These are phyloP conservation scores for Croton laevigatus DNA, from an alignment of 441 rosid species.

Conservation along the genomic window DNA sequence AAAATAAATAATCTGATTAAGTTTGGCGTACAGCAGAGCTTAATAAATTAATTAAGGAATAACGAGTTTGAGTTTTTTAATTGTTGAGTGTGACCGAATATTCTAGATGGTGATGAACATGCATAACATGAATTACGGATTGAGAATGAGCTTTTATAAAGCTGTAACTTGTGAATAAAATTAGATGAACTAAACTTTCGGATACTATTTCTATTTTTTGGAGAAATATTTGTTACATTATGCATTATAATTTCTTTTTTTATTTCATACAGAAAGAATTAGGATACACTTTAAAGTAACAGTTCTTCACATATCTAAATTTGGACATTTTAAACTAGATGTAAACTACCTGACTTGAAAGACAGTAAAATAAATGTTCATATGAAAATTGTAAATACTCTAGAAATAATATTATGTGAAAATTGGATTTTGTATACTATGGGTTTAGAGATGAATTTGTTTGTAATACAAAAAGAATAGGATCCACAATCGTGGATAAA, in stretches of 20 bases:
- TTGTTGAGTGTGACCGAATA: background rate
- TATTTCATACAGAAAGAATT: too few species aligned
- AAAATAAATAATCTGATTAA: too few species aligned
- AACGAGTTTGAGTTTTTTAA: background rate
- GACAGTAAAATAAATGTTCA: too few species aligned
- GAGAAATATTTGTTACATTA: too few species aligned
- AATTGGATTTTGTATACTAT: background rate
- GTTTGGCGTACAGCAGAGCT: too few species aligned
- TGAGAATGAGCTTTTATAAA: background rate
- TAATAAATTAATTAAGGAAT: too few species aligned
- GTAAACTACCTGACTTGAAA: too few species aligned
- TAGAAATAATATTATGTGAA: background rate
- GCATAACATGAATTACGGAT: background rate
- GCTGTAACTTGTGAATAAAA: background rate
- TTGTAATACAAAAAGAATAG: constrained; percentile 27
- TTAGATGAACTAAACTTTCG: background rate
- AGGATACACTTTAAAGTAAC: too few species aligned
- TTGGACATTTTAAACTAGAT: too few species aligned
- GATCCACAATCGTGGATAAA: constrained; percentile 36
- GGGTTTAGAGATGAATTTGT: background rate
- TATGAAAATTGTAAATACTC: background rate
- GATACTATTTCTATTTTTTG: background rate
- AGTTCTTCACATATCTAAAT: too few species aligned
- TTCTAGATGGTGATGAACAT: background rate
- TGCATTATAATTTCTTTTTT: too few species aligned